A percentile compares a stretch with the other conserved stretches of the same genome.
Conservation (phyloP, 768 basidiomycete genomes). For the Mycena vitilis region DNA sequence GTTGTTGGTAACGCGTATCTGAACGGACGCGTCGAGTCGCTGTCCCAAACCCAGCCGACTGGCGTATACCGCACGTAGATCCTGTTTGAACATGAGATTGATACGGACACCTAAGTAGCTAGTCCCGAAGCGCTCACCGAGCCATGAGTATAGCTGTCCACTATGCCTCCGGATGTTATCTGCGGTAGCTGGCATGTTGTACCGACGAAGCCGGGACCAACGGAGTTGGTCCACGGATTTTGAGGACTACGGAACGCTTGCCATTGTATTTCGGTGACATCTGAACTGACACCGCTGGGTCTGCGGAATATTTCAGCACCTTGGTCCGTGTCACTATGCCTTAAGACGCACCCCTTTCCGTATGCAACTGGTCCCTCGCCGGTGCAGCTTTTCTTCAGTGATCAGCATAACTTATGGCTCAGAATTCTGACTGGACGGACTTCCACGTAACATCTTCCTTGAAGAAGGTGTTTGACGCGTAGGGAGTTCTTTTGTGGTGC, state of each 20-base stretch:
- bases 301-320: constrained; percentile 42
- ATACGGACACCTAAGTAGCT: background rate
- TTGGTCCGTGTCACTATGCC: constrained; percentile 37
- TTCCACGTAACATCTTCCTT: constrained; percentile 59
- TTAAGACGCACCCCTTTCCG: constrained; percentile 35
- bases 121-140: constrained; percentile 41
- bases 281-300: constrained; percentile 41
- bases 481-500: constrained; percentile 66
- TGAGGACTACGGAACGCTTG: constrained; percentile 49
- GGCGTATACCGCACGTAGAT: constrained; percentile 59
- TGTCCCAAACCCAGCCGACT: constrained; percentile 51
- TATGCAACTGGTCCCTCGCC: constrained; percentile 52
- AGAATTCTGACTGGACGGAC: constrained; percentile 2
- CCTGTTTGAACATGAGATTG: constrained; percentile 39
- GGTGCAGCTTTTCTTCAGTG: constrained; percentile 43
- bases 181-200: constrained; percentile 64
- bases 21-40: constrained; percentile 46
- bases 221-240: constrained; percentile 56
- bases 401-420: background rate
- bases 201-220: constrained; percentile 57
- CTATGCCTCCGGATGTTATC: constrained; percentile 57
- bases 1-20: constrained; percentile 64
- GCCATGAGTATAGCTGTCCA: constrained; percentile 59
- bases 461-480: constrained; percentile 62
- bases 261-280: constrained; percentile 55